Percentiles rank a stretch among this genome's conserved stretches.
These are phyloP conservation scores for Tremella yokohamensis DNA, from an alignment of 768 basidiomycete species.

Conservation along the genomic window DNA sequence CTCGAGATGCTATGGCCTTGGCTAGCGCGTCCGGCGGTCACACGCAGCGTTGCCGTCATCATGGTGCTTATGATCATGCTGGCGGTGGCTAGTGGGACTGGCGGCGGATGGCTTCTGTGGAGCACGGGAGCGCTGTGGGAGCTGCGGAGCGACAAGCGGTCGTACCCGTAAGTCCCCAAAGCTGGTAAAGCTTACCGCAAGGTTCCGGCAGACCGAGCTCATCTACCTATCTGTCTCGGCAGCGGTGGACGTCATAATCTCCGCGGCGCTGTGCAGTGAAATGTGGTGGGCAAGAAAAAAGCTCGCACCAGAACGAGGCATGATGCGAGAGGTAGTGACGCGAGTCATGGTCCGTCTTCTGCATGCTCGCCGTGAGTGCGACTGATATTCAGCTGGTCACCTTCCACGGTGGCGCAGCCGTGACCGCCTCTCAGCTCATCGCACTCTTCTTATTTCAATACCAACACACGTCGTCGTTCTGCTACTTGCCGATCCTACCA, in stretches of 20 bases:
- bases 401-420: conserved; percentile 33
- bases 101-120: conserved; percentile 9
- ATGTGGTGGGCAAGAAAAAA: conserved; percentile 37
- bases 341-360: conserved; percentile 27
- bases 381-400: conserved; percentile 27
- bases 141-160: conserved; percentile 3
- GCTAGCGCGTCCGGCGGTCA: conserved; percentile 13
- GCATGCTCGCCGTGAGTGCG: neutral
- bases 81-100: conserved; percentile 5
- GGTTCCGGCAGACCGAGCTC: conserved; percentile 13
- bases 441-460: conserved; percentile 24
- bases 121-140: conserved; percentile 8
- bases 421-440: conserved; percentile 25
- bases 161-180: neutral
- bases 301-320: conserved; percentile 21
- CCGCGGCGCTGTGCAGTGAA: conserved; percentile 22
- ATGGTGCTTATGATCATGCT: conserved; percentile 12
- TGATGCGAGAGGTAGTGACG: conserved; percentile 27
- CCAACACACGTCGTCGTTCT: conserved; percentile 10
- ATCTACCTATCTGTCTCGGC: conserved; percentile 22
- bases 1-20: conserved; percentile 27
- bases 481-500: conserved; percentile 30
- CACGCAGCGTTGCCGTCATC: conserved; percentile 9
- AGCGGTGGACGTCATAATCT: conserved; percentile 24
- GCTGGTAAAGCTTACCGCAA: neutral